Conservation (phyloP, 441 rosid genomes). For the Pelargonium citronellum region DNA sequence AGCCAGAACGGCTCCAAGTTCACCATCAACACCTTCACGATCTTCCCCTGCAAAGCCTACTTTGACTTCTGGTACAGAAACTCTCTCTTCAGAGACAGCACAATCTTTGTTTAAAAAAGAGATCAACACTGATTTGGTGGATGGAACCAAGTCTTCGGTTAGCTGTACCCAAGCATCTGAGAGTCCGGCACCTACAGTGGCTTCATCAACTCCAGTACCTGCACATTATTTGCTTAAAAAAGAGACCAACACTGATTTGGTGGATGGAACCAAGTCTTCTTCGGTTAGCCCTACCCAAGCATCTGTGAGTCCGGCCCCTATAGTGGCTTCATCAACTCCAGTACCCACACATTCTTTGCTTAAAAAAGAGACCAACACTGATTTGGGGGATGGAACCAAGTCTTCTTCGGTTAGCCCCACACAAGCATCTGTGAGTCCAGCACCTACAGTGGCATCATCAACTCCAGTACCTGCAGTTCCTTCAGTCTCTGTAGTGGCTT, state of each 20-base stretch:
- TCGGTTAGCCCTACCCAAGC: slow-evolving; percentile 21
- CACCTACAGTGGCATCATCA: slow-evolving; percentile 17
- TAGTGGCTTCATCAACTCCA: slow-evolving; percentile 17
- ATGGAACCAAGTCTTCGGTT: slow-evolving; percentile 24
- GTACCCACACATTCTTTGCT: slow-evolving; percentile 20
- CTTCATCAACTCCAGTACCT: slow-evolving; percentile 17
- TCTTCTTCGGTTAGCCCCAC: slow-evolving; percentile 19
- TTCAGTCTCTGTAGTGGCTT: not conserved
- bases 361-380: slow-evolving; percentile 26
- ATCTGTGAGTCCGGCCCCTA: slow-evolving; percentile 4
- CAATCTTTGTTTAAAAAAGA: slow-evolving; percentile 27
- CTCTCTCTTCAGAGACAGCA: slow-evolving; percentile 28
- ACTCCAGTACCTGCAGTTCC: not conserved
- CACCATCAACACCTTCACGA: too few species aligned
- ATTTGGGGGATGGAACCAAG: slow-evolving; percentile 23
- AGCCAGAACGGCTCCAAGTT: slow-evolving; percentile 24
- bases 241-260: slow-evolving; percentile 26
- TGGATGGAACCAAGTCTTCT: slow-evolving; percentile 24
- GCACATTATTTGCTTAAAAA: slow-evolving; percentile 26
- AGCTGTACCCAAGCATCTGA: slow-evolving; percentile 15
- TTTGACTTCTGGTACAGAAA: slow-evolving; percentile 21
- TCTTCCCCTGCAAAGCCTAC: slow-evolving; percentile 30
- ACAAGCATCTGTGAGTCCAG: slow-evolving; percentile 9
- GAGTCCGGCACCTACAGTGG: slow-evolving; percentile 7
- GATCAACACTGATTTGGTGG: slow-evolving; percentile 27